Base-by-base conservation (phyloP, 176 grass and related monocot genomes). In the Hordeum marinum region DNA sequence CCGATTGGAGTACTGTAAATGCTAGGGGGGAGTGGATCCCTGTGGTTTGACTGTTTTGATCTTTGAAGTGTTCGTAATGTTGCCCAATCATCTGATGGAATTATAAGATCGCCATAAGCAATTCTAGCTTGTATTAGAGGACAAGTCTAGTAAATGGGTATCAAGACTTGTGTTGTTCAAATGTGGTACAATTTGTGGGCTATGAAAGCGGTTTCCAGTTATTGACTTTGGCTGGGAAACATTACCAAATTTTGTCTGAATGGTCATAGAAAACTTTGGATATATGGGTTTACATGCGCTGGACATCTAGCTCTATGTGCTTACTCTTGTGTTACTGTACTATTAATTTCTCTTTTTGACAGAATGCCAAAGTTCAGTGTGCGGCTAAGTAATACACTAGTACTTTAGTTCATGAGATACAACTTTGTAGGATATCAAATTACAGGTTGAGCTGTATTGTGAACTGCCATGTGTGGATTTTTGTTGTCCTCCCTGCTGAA, bases 161-260 rank as follows among this genome's bases (percentile, higher is more conserved):
- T 62, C 36, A 26, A 62, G 7, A 69, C 23, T 41, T 83, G 0
- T 82, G 36, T 25, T 82, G 13, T 55, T 57, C 31, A 57, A 70
- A 27, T 68, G 4, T 65, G 24, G 15, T 55, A 50, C 14, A 55
- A 35, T 41, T 61, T 58, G 67, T 82, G 50, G 80, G 52, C 6
- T 60, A 31, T 59, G 52, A 72, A 35, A 73, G 42, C 74, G 52
- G 61, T 42, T 61, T 83, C 68, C 68, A 62, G 34, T 62, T 83
- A 66, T 74, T 21, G 62, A 62, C 17, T 63, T n/a, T 15, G 39
- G 11, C n/a, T 25, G 54, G 25, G 13, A 64, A 80, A 34, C 41
- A 45, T 31, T 80, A 80, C 6, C 9, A 80, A 34, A 29, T 29
- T 29, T 29, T 29, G 29, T 29, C 29, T 29, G 29, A 29, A 29